A percentile compares a stretch with the other conserved stretches of the same genome.
Evolutionary conservation across 257 asterid genomes (phyloP).

Genomic region (Mentha longifolia): DNA sequence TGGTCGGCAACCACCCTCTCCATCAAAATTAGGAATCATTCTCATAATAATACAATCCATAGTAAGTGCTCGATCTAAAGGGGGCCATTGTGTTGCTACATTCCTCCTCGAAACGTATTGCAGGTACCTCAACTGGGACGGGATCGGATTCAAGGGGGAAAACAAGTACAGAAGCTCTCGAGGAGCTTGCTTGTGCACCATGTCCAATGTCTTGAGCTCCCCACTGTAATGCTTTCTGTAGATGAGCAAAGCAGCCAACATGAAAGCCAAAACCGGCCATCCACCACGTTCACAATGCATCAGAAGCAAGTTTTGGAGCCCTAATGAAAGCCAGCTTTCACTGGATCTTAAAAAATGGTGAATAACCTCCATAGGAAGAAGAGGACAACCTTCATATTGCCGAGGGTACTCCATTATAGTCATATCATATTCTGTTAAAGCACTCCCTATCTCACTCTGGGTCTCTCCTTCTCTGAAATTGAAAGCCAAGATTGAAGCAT

Average conservation of each 20-base stretch:
- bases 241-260: conserved; percentile 83
- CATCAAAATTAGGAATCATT: conserved; percentile 82
- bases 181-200: conserved; percentile 95
- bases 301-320: conserved; percentile 83
- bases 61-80: conserved; percentile 81
- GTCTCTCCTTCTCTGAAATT: conserved; percentile 76
- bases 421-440: conserved; percentile 74
- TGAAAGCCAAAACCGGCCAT: conserved; percentile 96
- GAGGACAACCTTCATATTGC: conserved; percentile 88
- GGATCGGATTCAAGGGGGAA: conserved; percentile 85
- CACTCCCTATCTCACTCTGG: conserved; percentile 70
- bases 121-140: conserved; percentile 90
- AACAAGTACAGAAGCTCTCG: conserved; percentile 79
- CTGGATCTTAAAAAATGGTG: conserved; percentile 91
- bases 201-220: conserved; percentile 87
- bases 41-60: conserved; percentile 89
- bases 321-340: conserved; percentile 97
- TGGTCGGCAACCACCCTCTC: conserved; percentile 88
- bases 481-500: conserved; percentile 80
- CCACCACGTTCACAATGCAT: conserved; percentile 96
- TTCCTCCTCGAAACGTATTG: conserved; percentile 93
- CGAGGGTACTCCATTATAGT: conserved; percentile 96
- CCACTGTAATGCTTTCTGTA: conserved; percentile 83
- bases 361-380: conserved; percentile 93
- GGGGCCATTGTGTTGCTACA: conserved; percentile 90